phyloP scores from a whole-genome alignment of 2,329 filamentous ascomycete species.

The Cytospora piceae region DNA sequence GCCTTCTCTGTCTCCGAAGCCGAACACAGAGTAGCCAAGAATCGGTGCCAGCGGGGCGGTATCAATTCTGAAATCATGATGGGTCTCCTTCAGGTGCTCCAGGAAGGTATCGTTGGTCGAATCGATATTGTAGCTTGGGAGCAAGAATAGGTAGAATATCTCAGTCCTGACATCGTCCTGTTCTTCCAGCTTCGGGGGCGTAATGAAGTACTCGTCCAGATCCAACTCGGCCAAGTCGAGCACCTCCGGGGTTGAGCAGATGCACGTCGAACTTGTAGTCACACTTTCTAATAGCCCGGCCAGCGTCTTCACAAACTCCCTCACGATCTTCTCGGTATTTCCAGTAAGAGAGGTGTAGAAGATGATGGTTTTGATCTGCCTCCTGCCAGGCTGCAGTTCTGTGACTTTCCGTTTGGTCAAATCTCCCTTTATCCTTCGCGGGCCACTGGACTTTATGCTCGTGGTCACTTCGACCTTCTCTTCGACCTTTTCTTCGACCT shows the following conservation, averaged over 20 bases:
- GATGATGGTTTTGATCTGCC: conserved; percentile 70
- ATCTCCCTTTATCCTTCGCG: conserved; percentile 51
- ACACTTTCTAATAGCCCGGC: conserved; percentile 56
- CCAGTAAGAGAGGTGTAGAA: conserved; percentile 92
- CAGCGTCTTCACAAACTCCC: conserved; percentile 62
- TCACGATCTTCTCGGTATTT: conserved; percentile 75
- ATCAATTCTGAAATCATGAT: conserved; percentile 96
- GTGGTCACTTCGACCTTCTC: conserved; percentile 36
- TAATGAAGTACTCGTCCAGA: conserved; percentile 90
- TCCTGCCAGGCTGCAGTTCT: conserved; percentile 35
- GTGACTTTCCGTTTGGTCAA: conserved; percentile 42
- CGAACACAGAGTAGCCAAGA: conserved; percentile 90
- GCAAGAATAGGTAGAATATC: conserved; percentile 80
- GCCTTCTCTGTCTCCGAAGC: conserved; percentile 86
- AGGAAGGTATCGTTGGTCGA: conserved; percentile 87
- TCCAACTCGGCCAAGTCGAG: conserved; percentile 85
- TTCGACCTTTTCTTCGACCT: conserved; percentile 9
- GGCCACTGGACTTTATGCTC: conserved; percentile 44
- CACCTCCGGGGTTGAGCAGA: conserved; percentile 62
- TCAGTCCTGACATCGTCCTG: conserved; percentile 53
- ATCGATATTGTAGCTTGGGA: conserved; percentile 95
- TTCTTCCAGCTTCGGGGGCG: conserved; percentile 64
- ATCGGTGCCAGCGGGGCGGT: conserved; percentile 78
- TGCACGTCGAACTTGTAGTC: conserved; percentile 39
- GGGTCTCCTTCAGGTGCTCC: conserved; percentile 85